Evolutionary conservation across 441 rosid genomes (phyloP).

Genomic region (Eugenia klotzschiana): DNA sequence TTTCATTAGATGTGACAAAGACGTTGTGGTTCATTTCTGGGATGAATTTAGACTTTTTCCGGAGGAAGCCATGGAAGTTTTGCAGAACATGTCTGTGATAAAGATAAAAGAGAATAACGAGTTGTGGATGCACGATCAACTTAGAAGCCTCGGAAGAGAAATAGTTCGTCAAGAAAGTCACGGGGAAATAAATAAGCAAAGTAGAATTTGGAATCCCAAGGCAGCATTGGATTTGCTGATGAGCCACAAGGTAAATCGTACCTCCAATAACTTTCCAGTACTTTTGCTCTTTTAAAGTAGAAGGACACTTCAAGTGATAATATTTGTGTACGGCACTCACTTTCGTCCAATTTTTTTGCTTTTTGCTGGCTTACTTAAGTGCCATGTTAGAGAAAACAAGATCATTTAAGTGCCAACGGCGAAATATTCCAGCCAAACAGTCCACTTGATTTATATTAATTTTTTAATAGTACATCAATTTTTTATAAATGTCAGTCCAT

Average conservation of each 20-base stretch:
- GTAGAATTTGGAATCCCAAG: background rate
- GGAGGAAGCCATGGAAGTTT: accelerated
- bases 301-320: background rate
- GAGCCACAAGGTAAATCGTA: background rate
- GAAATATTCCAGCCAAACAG: too few species aligned
- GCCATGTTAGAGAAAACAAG: too few species aligned
- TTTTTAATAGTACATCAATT: too few species aligned
- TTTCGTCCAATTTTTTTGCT: too few species aligned
- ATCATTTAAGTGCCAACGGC: too few species aligned
- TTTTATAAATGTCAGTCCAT: too few species aligned
- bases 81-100: background rate
- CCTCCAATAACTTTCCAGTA: background rate
- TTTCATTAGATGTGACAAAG: background rate
- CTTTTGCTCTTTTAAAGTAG: background rate
- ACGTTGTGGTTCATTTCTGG: accelerated
- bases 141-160: background rate
- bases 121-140: background rate
- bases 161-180: background rate
- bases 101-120: accelerated
- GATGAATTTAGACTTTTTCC: background rate
- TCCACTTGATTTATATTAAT: too few species aligned
- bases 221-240: background rate
- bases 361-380: too few species aligned
- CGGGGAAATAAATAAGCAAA: accelerated
- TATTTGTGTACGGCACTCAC: too few species aligned